Percentiles rank a stretch among this genome's conserved stretches.
Evolutionary conservation across 345 rosid genomes (phyloP).

Genomic region (Eucalyptus tenuipes): DNA sequence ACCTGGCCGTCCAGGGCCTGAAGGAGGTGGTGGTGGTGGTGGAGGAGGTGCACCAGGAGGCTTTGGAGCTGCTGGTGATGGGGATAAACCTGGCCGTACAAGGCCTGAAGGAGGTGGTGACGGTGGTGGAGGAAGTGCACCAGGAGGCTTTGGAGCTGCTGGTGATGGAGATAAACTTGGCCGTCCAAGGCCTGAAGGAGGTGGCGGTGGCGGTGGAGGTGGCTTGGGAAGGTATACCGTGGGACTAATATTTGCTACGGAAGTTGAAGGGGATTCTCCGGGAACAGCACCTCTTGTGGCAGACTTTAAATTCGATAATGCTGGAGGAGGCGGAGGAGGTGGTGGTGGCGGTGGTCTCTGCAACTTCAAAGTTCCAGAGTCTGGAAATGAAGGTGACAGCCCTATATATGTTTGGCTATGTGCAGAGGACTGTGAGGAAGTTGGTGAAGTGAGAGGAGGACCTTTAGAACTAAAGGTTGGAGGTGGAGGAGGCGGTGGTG

Average conservation of each 20-base stretch:
- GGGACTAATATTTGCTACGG: not conserved
- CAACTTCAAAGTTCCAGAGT: constrained; percentile 7
- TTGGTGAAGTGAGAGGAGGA: constrained; percentile 15
- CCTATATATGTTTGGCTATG: not conserved
- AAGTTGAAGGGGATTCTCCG: not conserved
- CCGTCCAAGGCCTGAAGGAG: not conserved
- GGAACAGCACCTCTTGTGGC: not conserved
- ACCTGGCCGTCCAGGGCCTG: not conserved
- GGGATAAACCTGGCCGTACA: not conserved
- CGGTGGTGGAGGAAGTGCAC: constrained; percentile 54
- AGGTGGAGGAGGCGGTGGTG: constrained; percentile 2
- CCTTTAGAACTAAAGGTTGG: not conserved
- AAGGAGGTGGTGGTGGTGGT: constrained; percentile 15
- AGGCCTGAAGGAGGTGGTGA: constrained; percentile 1
- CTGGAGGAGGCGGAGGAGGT: not conserved
- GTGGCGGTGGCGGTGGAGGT: not conserved
- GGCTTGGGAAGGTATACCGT: not conserved
- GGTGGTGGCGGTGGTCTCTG: constrained; percentile 11
- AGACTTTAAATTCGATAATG: not conserved
- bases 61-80: constrained; percentile 29
- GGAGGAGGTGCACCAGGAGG: constrained; percentile 62
- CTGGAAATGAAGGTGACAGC: not conserved
- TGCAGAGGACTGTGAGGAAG: constrained; percentile 17
- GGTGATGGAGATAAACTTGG: constrained; percentile 13
- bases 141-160: constrained; percentile 40